phyloP scores from a whole-genome alignment of 2,329 filamentous ascomycete genomes.

The Harringtonia lauricola region DNA sequence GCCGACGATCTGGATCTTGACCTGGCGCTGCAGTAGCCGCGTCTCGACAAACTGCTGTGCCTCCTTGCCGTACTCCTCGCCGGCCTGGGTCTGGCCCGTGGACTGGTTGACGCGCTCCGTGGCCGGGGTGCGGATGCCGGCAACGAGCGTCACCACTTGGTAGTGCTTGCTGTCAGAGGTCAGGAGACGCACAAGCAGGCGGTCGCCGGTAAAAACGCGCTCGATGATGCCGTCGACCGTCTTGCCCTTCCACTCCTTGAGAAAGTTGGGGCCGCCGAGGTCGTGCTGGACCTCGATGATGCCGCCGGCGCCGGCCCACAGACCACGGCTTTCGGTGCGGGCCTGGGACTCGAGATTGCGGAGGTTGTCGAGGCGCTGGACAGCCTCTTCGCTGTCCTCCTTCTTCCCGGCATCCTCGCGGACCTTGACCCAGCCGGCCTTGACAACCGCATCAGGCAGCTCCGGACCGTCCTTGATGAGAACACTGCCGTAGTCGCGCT shows the following conservation, averaged over 20 bases:
- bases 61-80: constrained; percentile 83
- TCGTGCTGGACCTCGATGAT: constrained; percentile 74
- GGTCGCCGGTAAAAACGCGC: constrained; percentile 82
- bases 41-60: constrained; percentile 80
- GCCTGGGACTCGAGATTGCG: constrained; percentile 68
- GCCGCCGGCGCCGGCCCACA: constrained; percentile 60
- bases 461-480: constrained; percentile 64
- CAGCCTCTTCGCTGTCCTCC: constrained; percentile 70
- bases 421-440: constrained; percentile 86
- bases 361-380: constrained; percentile 64
- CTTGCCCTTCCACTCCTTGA: constrained; percentile 77
- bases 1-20: constrained; percentile 74
- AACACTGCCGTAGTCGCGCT: constrained; percentile 80
- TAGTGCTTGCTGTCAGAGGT: constrained; percentile 74
- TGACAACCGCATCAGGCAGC: constrained; percentile 72
- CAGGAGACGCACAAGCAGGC: constrained; percentile 73
- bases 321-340: constrained; percentile 65
- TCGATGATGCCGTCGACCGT: constrained; percentile 79
- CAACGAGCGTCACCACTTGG: constrained; percentile 79
- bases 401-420: constrained; percentile 89
- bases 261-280: constrained; percentile 65
- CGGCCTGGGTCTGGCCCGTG: constrained; percentile 70
- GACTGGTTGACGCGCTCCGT: constrained; percentile 74
- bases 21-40: constrained; percentile 73
- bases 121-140: constrained; percentile 80